Evolutionary conservation across 75 land plant species (phyloP).

Genomic region (Larix kaempferi): DNA sequence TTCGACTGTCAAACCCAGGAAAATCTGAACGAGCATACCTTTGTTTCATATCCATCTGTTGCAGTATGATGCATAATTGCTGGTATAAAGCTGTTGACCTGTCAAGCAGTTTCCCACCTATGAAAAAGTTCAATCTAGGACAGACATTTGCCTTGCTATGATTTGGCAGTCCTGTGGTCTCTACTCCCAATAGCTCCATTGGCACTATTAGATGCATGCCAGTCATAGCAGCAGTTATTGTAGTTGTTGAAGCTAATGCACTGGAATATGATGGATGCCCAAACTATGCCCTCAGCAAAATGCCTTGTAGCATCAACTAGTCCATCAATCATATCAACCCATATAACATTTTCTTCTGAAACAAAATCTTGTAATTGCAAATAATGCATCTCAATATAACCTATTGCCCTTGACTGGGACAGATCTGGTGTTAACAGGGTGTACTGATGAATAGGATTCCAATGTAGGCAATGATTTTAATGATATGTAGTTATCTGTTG

Average conservation of each 20-base stretch:
- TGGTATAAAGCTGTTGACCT: slow-evolving; percentile 47
- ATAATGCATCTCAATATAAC: too few species aligned
- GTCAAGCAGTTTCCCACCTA: slow-evolving; percentile 47
- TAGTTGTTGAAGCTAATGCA: slow-evolving; percentile 8
- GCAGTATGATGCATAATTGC: slow-evolving; percentile 28
- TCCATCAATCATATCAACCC: too few species aligned
- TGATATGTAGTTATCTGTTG: too few species aligned
- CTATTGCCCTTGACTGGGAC: too few species aligned
- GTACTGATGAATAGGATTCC: too few species aligned
- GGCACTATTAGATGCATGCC: not conserved
- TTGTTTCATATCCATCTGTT: slow-evolving; percentile 3
- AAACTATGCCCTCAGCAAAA: not conserved
- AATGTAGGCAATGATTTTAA: too few species aligned
- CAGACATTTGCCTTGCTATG: slow-evolving; percentile 6
- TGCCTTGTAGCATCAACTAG: too few species aligned
- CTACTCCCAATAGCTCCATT: not conserved
- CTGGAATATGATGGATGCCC: not conserved
- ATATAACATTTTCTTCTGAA: too few species aligned
- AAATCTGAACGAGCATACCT: slow-evolving; percentile 18
- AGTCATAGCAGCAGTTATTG: not conserved
- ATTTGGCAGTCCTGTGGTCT: not conserved
- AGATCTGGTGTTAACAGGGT: too few species aligned
- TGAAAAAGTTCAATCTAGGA: slow-evolving; percentile 37
- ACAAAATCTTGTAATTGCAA: too few species aligned
- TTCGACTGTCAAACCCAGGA: slow-evolving; percentile 4